These are phyloP conservation scores for Lyophyllum shimeji DNA, from an alignment of 768 basidiomycete species.

Conservation along the genomic window DNA sequence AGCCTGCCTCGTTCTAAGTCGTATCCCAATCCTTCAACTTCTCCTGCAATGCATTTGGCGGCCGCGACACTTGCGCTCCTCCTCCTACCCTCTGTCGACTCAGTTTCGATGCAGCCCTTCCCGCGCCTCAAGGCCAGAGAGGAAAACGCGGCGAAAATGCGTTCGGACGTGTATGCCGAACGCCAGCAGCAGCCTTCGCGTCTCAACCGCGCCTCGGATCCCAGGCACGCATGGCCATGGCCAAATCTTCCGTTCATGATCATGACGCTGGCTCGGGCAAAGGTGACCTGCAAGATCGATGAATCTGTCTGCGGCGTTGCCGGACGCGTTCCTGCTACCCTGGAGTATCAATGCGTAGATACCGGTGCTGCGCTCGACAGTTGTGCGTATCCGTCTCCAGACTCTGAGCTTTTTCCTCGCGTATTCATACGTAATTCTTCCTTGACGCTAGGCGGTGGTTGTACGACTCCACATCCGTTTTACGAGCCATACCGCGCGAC, in stretches of 20 bases:
- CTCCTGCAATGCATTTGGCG: neutral
- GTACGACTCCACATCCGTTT: conserved; percentile 18
- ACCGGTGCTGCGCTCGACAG: conserved; percentile 11
- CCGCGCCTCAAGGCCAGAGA: neutral
- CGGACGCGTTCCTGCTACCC: conserved; percentile 9
- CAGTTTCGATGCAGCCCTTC: neutral
- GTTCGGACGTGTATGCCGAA: neutral
- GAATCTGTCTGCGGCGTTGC: conserved; percentile 20
- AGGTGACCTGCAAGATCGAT: conserved; percentile 15
- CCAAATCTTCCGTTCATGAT: too few relatives aligned
- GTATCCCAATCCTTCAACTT: neutral
- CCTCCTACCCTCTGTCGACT: neutral
- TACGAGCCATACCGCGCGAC: conserved; percentile 20
- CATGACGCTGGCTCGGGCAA: conserved; percentile 16
- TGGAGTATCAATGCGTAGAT: conserved; percentile 19
- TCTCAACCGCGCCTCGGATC: too few relatives aligned
- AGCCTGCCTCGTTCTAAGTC: neutral
- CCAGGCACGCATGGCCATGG: too few relatives aligned
- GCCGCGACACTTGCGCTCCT: neutral
- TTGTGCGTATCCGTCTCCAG: conserved; percentile 9
- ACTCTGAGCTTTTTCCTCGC: too few relatives aligned
- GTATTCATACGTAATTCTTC: too few relatives aligned
- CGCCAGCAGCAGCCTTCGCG: conserved; percentile 7
- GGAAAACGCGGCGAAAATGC: neutral
- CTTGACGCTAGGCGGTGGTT: conserved; percentile 20